A percentile compares a stretch with the other conserved stretches of the same genome.
phyloP scores from a whole-genome alignment of 345 rosid species.

The Acer saccharum region DNA sequence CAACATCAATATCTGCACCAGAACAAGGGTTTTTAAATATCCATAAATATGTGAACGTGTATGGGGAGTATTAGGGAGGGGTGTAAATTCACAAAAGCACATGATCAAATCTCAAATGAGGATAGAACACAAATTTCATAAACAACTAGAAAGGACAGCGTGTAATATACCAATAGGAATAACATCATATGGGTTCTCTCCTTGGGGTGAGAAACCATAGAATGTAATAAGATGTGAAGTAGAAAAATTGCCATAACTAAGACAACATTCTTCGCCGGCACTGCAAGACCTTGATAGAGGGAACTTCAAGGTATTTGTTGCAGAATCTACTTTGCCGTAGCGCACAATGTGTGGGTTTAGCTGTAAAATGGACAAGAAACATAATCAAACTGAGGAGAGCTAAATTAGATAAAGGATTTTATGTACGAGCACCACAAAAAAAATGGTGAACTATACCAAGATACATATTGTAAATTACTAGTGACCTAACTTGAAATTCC shows the following conservation, averaged over 20 bases:
- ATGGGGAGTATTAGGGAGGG: not conserved
- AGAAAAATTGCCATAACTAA: conserved; percentile 85
- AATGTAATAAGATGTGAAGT: conserved; percentile 83
- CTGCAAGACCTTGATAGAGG: conserved; percentile 72
- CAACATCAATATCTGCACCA: conserved; percentile 74
- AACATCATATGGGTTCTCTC: conserved; percentile 80
- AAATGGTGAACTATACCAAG: not conserved
- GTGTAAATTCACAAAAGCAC: not conserved
- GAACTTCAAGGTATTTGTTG: conserved; percentile 72
- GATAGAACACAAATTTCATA: not conserved
- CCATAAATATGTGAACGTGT: not conserved
- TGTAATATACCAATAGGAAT: conserved; percentile 75
- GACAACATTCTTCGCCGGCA: conserved; percentile 79
- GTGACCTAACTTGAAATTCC: not conserved
- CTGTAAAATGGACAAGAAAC: conserved; percentile 31
- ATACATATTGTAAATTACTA: not conserved
- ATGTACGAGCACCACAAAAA: not conserved
- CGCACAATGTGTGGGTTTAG: conserved; percentile 69
- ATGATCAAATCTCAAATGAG: not conserved
- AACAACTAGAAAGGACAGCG: not conserved
- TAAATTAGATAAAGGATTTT: not conserved
- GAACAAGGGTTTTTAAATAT: conserved; percentile 14
- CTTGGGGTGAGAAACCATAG: conserved; percentile 82
- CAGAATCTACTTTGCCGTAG: conserved; percentile 76
- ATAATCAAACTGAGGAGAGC: not conserved